A percentile compares a stretch with the other conserved stretches of the same genome.
phyloP scores from a whole-genome alignment of 768 basidiomycete species.

The Amanita thiersii region DNA sequence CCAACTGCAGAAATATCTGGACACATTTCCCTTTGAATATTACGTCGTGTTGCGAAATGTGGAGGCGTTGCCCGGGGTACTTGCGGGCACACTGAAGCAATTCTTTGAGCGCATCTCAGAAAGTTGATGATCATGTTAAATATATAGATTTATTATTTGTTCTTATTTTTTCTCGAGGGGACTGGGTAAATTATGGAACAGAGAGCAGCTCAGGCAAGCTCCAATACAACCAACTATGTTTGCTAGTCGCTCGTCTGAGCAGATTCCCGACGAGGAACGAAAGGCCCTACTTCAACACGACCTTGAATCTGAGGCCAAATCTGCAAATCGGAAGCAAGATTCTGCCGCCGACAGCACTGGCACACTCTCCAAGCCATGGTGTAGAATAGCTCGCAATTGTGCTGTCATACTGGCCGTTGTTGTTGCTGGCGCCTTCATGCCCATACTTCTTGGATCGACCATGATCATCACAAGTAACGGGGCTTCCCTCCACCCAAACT shows the following conservation, averaged over 20 bases:
- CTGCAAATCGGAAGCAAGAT: slow-evolving; percentile 3
- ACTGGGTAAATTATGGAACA: no score
- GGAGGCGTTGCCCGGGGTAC: slow-evolving; percentile 84
- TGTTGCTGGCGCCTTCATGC: slow-evolving; percentile 31
- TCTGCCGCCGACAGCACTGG: not conserved
- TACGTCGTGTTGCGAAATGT: slow-evolving; percentile 90
- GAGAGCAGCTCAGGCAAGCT: no score
- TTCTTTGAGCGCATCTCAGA: slow-evolving; percentile 85
- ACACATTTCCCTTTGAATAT: slow-evolving; percentile 97
- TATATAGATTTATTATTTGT: not conserved
- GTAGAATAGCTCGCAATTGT: not conserved
- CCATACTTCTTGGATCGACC: slow-evolving; percentile 21
- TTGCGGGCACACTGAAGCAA: slow-evolving; percentile 83
- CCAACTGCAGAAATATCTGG: slow-evolving; percentile 82
- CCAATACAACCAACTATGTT: no score
- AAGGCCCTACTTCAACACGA: slow-evolving; percentile 3
- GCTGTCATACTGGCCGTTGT: slow-evolving; percentile 18
- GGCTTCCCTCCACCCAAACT: slow-evolving; percentile 17
- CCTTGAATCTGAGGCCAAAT: not conserved
- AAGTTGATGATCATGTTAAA: slow-evolving; percentile 33
- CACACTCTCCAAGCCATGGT: slow-evolving; percentile 2
- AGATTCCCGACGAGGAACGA: slow-evolving; percentile 3
- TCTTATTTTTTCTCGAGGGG: no score
- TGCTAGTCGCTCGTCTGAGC: not conserved
- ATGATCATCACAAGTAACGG: no score